These are phyloP conservation scores for Paramecium sonneborni DNA, from an alignment of 73 alveolate genomes.

Conservation along the genomic window DNA sequence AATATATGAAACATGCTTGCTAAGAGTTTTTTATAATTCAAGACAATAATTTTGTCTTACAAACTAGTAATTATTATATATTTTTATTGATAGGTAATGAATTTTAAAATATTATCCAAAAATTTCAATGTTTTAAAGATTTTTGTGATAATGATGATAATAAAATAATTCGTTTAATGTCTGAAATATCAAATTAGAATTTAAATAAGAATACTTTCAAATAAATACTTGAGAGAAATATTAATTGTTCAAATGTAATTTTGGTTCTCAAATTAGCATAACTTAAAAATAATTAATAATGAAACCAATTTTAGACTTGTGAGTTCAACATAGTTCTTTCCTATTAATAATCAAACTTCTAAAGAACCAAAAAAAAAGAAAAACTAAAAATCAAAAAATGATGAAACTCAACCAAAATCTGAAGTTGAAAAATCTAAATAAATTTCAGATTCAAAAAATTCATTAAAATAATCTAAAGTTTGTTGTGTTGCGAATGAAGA, in stretches of 20 bases:
- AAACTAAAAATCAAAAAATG: background rate
- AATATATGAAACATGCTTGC: background rate
- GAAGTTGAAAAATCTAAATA: background rate
- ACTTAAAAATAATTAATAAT: background rate
- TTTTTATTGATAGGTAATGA: background rate
- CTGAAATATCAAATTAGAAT: background rate
- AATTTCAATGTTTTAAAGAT: background rate
- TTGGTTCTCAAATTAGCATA: background rate
- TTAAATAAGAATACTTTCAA: background rate
- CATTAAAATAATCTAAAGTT: background rate
- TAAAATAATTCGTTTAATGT: background rate
- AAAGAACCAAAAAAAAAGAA: background rate
- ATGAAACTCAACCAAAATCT: background rate
- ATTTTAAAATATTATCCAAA: background rate
- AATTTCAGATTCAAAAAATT: background rate
- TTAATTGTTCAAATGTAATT: background rate
- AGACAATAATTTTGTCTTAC: no score
- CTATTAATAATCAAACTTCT: background rate
- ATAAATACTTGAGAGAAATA: background rate
- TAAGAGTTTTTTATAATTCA: background rate
- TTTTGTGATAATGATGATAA: background rate
- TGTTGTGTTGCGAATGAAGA: background rate
- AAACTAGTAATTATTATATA: background rate
- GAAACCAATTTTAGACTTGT: background rate
- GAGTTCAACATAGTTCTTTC: background rate